Evolutionary conservation across 2,329 filamentous ascomycete species (phyloP).

Genomic region (Cercospora citrullina): DNA sequence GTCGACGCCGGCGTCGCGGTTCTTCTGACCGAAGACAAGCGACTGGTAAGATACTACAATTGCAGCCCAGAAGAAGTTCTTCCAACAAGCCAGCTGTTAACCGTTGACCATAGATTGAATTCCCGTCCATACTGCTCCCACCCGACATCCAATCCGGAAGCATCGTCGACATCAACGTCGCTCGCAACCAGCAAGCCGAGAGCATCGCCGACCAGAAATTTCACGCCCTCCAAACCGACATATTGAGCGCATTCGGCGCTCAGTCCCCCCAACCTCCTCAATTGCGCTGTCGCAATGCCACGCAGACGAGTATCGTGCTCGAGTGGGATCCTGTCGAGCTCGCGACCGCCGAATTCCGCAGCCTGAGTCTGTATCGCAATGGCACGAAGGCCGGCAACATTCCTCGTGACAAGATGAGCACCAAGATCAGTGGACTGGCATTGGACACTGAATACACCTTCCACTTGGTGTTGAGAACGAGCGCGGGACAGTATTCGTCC

Average conservation of each 20-base stretch:
- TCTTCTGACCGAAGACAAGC: constrained; percentile 92
- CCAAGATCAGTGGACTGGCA: constrained; percentile 94
- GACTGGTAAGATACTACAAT: constrained; percentile 66
- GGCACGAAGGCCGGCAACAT: constrained; percentile 96
- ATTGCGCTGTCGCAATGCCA: constrained; percentile 92
- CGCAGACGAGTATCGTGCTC: constrained; percentile 95
- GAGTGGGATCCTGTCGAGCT: constrained; percentile 97
- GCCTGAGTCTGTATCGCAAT: constrained; percentile 89
- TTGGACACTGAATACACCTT: constrained; percentile 96
- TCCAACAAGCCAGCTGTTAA: constrained; percentile 19
- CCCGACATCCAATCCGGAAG: constrained; percentile 93
- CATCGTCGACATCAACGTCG: constrained; percentile 96
- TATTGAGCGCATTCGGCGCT: constrained; percentile 82
- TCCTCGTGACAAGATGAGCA: constrained; percentile 86
- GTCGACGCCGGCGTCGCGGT: constrained; percentile 98
- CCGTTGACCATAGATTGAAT: constrained; percentile 73
- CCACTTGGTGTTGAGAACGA: constrained; percentile 86
- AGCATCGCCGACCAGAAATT: constrained; percentile 72
- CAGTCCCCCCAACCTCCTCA: constrained; percentile 72
- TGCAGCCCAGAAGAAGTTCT: not conserved
- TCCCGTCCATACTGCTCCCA: constrained; percentile 93
- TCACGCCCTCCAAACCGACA: constrained; percentile 80
- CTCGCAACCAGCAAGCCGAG: constrained; percentile 81
- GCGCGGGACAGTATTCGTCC: constrained; percentile 80
- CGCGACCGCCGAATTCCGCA: constrained; percentile 87